Base-by-base conservation (phyloP, 163 green algal species). In the Volvox carteri region DNA sequence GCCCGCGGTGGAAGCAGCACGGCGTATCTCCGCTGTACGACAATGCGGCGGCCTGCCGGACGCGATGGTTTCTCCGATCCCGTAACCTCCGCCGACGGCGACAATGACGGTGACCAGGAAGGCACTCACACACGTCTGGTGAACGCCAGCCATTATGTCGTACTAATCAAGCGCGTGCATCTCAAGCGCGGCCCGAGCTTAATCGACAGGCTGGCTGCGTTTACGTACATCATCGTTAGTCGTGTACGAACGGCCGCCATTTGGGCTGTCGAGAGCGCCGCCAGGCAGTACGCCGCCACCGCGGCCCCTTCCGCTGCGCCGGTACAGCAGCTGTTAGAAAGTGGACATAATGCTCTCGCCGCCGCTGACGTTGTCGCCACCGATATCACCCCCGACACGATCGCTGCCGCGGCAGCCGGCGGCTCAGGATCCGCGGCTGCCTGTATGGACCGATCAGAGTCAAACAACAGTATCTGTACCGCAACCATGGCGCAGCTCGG, bases 141-240 rank as follows among this genome's bases (percentile, higher is more conserved):
- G 28, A 86, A 86, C 42, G 78, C 78, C 16, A 72, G 60, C 11
- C 78, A 86, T 44, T 86, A 77, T n/a, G 78, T 65, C 4, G 78
- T 86, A 16, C 39, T 86, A 4, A 86, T 86, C n/a, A 76, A 62
- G 16, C 42, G 41, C 0, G 78, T 86, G 11, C 28, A 86, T 41
- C n/a, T 76, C 39, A 72, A 77, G 78, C 58, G 2, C n/a, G 41
- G 78, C 3, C 78, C 78, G 1, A 30, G n/a, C 2, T 21, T 46
- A 2, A 14, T 77, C 3, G 60, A 86, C 28, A n/a, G 78, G 16
- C 33, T 44, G 78, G 62, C 58, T 4, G 78, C 76, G 0, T 0
- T 54, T 4, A 84, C 50, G n/a, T 84, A 84, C 76, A 54, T 72
- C 23, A 9, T 21, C 30, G 76, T 84, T 2, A 50, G 19, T 54